Percentiles rank a stretch among this genome's conserved stretches.
Evolutionary conservation across 1,284 basidiomycete genomes (phyloP).

Genomic region (Ceratorhiza oryzae-sativae): DNA sequence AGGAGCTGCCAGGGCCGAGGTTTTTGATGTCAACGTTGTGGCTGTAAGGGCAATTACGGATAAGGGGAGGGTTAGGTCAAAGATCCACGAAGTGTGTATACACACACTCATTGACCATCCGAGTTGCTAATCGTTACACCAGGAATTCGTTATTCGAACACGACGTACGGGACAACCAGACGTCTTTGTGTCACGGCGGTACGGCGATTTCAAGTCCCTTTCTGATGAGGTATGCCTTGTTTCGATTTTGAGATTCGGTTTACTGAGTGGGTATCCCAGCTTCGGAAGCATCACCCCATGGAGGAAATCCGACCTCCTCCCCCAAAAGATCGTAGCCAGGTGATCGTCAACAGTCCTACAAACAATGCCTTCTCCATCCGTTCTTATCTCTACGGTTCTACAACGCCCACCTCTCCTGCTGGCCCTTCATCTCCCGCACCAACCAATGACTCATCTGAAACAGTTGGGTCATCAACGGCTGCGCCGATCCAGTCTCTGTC

Average conservation of each 20-base stretch:
- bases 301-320: constrained; percentile 81
- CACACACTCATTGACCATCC: constrained; percentile 41
- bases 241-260: not conserved
- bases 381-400: constrained; percentile 50
- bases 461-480: constrained; percentile 39
- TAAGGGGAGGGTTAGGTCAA: constrained; percentile 82
- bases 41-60: constrained; percentile 81
- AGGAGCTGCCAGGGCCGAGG: constrained; percentile 56
- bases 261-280: constrained; percentile 54
- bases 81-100: constrained; percentile 76
- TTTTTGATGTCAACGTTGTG: constrained; percentile 89
- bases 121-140: constrained; percentile 16
- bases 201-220: constrained; percentile 92
- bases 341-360: constrained; percentile 40
- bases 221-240: constrained; percentile 71
- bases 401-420: constrained; percentile 49
- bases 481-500: constrained; percentile 49
- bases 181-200: constrained; percentile 88
- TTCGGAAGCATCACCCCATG: constrained; percentile 83
- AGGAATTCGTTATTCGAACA: constrained; percentile 97
- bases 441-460: constrained; percentile 43
- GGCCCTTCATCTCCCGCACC: constrained; percentile 45
- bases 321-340: constrained; percentile 73
- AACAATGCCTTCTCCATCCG: constrained; percentile 46
- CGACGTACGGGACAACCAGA: constrained; percentile 74